A percentile compares a stretch with the other conserved stretches of the same genome.
Evolutionary conservation across 2,329 filamentous ascomycete species (phyloP).

Genomic region (Nothopassalora personata): DNA sequence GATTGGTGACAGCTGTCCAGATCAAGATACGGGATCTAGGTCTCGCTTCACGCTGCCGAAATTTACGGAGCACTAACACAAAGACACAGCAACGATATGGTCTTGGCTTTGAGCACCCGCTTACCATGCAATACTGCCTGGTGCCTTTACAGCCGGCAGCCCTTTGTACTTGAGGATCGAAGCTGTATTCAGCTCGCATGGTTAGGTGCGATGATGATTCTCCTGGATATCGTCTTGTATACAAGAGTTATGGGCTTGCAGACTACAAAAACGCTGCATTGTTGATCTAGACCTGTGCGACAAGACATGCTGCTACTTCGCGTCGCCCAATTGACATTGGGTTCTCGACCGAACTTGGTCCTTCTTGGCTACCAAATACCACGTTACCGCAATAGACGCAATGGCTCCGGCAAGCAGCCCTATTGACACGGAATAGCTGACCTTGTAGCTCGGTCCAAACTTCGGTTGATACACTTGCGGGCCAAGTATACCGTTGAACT

Average conservation of each 20-base stretch:
- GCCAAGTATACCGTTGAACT: conserved; percentile 38
- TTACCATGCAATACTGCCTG: too few species aligned
- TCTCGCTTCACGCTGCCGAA: background rate
- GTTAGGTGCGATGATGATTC: too few species aligned
- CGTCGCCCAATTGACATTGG: background rate
- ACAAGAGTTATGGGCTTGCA: too few species aligned
- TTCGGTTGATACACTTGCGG: conserved; percentile 39
- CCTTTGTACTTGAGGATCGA: too few species aligned
- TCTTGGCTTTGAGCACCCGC: too few species aligned
- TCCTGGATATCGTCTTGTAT: too few species aligned
- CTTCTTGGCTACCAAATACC: conserved; percentile 13
- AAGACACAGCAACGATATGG: background rate
- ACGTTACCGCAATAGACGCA: conserved; percentile 16
- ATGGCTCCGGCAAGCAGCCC: conserved; percentile 31
- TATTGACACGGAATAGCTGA: conserved; percentile 36
- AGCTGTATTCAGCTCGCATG: too few species aligned
- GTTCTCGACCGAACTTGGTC: background rate
- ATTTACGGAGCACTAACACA: background rate
- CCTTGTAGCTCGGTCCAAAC: conserved; percentile 37
- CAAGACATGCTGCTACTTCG: background rate
- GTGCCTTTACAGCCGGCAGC: too few species aligned
- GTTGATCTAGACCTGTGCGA: background rate
- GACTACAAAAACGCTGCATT: background rate
- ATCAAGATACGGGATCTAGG: background rate
- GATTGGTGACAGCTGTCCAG: background rate